phyloP scores from a whole-genome alignment of 2,329 filamentous ascomycete genomes.

The Didymella sp. region DNA sequence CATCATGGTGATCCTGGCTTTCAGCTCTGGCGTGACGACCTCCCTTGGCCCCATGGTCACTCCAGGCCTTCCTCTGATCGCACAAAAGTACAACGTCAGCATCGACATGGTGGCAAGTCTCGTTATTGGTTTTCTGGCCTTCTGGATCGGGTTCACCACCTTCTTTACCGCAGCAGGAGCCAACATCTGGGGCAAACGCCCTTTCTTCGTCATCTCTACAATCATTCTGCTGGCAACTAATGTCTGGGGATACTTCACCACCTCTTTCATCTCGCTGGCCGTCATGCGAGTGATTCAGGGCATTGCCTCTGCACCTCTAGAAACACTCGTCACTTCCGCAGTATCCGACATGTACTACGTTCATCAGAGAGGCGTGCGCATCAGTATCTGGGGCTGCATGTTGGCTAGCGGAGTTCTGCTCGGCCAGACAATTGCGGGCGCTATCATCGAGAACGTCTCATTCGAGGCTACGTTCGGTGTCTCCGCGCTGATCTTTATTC shows the following conservation, averaged over 20 bases:
- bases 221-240: constrained; percentile 47
- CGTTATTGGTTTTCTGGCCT: constrained; percentile 48
- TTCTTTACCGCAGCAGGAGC: constrained; percentile 54
- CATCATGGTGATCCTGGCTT: constrained; percentile 45
- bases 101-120: constrained; percentile 50
- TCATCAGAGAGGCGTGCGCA: constrained; percentile 81
- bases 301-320: constrained; percentile 84
- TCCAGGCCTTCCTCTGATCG: constrained; percentile 48
- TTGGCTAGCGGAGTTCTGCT: constrained; percentile 48
- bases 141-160: constrained; percentile 51
- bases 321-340: constrained; percentile 85
- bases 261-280: constrained; percentile 49
- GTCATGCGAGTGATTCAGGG: constrained; percentile 79
- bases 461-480: constrained; percentile 55
- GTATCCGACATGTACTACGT: constrained; percentile 93
- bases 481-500: constrained; percentile 53
- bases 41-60: constrained; percentile 53
- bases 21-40: constrained; percentile 45
- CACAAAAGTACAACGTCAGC: constrained; percentile 47
- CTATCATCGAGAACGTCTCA: constrained; percentile 50
- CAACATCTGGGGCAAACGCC: constrained; percentile 49
- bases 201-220: constrained; percentile 50
- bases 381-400: constrained; percentile 70
- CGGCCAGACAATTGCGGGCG: constrained; percentile 55
- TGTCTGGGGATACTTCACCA: constrained; percentile 52